Evolutionary conservation across 306 rosid species (phyloP).

Genomic region (Chamaecrista fasciculata): DNA sequence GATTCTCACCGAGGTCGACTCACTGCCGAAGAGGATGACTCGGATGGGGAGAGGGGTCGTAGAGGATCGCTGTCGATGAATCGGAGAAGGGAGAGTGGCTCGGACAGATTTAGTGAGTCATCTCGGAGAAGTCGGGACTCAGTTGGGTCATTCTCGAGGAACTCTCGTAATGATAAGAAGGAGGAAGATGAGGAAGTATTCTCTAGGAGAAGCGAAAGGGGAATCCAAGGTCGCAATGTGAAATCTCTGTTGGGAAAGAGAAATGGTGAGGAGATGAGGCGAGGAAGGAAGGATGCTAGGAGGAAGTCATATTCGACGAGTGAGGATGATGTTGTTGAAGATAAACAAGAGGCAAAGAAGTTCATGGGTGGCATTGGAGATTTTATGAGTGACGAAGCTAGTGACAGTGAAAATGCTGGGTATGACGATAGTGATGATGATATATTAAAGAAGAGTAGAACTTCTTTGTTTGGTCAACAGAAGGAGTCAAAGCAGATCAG

Average conservation of each 20-base stretch:
- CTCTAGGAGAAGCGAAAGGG: slow-evolving; percentile 12
- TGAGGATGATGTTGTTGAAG: slow-evolving; percentile 39
- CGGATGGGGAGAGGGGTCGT: slow-evolving; percentile 28
- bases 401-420: slow-evolving; percentile 40
- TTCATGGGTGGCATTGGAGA: slow-evolving; percentile 36
- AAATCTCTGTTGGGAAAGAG: slow-evolving; percentile 47
- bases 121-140: slow-evolving; percentile 19
- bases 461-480: slow-evolving; percentile 44
- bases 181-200: slow-evolving; percentile 19
- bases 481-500: slow-evolving; percentile 31
- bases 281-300: slow-evolving; percentile 31
- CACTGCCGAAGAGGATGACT: slow-evolving; percentile 36
- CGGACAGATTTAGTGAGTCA: slow-evolving; percentile 33
- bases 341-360: slow-evolving; percentile 32
- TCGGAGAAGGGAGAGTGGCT: slow-evolving; percentile 36
- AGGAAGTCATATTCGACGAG: slow-evolving; percentile 27
- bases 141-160: slow-evolving; percentile 18
- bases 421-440: slow-evolving; percentile 29
- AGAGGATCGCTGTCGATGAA: slow-evolving; percentile 27
- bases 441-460: slow-evolving; percentile 39
- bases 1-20: slow-evolving; percentile 35
- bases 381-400: slow-evolving; percentile 55
- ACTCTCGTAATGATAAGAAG: neutral
- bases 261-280: slow-evolving; percentile 38
- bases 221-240: slow-evolving; percentile 19